Base-by-base conservation (phyloP, 176 grass and related monocot genomes). In the Bonia amplexicaulis region DNA sequence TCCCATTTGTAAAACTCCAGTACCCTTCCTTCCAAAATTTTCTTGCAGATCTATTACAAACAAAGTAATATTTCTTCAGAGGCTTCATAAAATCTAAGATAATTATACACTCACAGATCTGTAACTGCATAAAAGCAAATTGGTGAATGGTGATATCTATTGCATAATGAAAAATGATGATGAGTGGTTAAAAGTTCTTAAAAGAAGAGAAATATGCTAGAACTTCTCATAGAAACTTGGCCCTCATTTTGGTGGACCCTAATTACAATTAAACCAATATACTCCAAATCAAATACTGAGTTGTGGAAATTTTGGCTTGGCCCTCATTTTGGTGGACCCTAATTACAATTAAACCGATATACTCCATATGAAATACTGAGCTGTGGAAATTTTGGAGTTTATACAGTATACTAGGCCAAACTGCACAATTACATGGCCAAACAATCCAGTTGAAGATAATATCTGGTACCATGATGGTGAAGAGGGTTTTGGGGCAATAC, bases 1-100 rank as follows among this genome's bases (percentile, higher is more conserved):
- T 92, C 89, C 93, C 96, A 98, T 85, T 86, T 98, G 88, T 95
- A 95, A 54, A 98, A 95, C 45, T 98, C 93, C 41, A 95, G 77
- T 67, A 92, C 84, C 80, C 80, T 87, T 86, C 91, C 89, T 62
- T 94, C 88, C 19, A 95, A 88, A 83, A 98, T 90, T 78, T 89
- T 92, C 42, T 85, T 73, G 37, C 76, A 84, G 39, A 89, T 92
- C 96, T 98, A 81, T 80, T 40, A 76, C 64, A 80, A 81, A 52
- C 57, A 22, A 85, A 74, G 23, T 39, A 49, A 52, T 88, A 47
- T 7, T 69, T 71, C 19, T 47, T 80, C 54, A 72, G 73, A 82
- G 37, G 71, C 39, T 89, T 62, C 22, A 48, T 86, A 88, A 78
- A 73, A 47, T 74, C 37, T 12, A 66, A 26, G 19, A 65, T 2